Evolutionary conservation across 2,329 filamentous ascomycete species (phyloP).

Genomic region (Ascochyta pisi): DNA sequence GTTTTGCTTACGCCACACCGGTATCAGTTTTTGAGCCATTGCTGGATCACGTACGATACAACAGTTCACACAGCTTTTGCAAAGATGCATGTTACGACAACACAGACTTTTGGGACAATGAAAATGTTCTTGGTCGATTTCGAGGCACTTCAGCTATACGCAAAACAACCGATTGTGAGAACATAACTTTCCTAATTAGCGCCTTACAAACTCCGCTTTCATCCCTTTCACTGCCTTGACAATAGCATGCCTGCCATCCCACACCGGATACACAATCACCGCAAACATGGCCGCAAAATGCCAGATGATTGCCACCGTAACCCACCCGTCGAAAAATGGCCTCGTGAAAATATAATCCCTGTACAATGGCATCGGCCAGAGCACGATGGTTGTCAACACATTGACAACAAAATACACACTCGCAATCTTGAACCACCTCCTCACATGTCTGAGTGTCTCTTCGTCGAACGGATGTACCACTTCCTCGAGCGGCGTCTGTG

Average conservation of each 20-base stretch:
- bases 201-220: background rate
- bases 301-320: conserved; percentile 71
- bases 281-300: conserved; percentile 73
- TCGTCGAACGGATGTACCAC: conserved; percentile 18
- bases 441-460: conserved; percentile 12
- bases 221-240: conserved; percentile 10
- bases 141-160: too few species aligned
- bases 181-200: too few species aligned
- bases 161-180: too few species aligned
- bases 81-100: too few species aligned
- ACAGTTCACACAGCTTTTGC: too few species aligned
- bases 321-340: conserved; percentile 81
- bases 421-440: conserved; percentile 17
- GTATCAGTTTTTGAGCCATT: too few species aligned
- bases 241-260: conserved; percentile 60
- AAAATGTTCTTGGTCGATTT: too few species aligned
- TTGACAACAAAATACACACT: conserved; percentile 18
- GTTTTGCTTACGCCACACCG: too few species aligned
- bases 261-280: conserved; percentile 81
- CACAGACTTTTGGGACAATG: too few species aligned
- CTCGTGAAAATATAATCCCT: conserved; percentile 82
- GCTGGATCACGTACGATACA: too few species aligned
- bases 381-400: conserved; percentile 51
- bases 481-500: conserved; percentile 14
- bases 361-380: conserved; percentile 95